Conservation (phyloP, 768 basidiomycete genomes). For the Tricholomella constricta region DNA sequence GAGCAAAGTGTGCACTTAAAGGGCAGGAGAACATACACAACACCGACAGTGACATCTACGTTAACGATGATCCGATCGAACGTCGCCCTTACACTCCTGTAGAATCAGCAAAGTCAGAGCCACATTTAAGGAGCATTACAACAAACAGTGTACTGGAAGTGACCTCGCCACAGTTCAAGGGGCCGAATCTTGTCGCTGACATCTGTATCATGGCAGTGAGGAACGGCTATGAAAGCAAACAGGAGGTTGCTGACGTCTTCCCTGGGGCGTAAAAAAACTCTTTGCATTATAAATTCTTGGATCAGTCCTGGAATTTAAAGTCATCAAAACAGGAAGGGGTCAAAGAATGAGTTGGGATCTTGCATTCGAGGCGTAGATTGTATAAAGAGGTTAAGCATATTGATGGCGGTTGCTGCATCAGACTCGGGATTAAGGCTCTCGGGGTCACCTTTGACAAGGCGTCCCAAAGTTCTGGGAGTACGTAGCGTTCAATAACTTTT, state of each 20-base stretch:
- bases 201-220: conserved; percentile 8
- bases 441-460: conserved; percentile 15
- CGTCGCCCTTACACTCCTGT: conserved; percentile 45
- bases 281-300: conserved; percentile 25
- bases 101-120: not conserved
- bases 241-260: conserved; percentile 15
- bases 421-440: conserved; percentile 16
- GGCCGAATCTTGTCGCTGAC: conserved; percentile 22
- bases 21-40: conserved; percentile 32
- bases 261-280: conserved; percentile 24
- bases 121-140: not conserved
- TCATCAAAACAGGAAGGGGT: not conserved
- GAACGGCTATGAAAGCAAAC: not conserved
- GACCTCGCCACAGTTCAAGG: conserved; percentile 43
- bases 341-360: not conserved
- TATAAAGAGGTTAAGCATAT: conserved; percentile 36
- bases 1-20: not conserved
- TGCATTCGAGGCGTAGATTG: conserved; percentile 33
- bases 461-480: conserved; percentile 11
- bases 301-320: conserved; percentile 13
- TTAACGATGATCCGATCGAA: conserved; percentile 39
- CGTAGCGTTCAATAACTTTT: not conserved
- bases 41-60: conserved; percentile 43
- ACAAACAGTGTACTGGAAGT: conserved; percentile 39
- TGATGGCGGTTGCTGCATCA: conserved; percentile 25